phyloP scores from a whole-genome alignment of 192 early-diverging fungal species.

The Ramicandelaber brevisporus region DNA sequence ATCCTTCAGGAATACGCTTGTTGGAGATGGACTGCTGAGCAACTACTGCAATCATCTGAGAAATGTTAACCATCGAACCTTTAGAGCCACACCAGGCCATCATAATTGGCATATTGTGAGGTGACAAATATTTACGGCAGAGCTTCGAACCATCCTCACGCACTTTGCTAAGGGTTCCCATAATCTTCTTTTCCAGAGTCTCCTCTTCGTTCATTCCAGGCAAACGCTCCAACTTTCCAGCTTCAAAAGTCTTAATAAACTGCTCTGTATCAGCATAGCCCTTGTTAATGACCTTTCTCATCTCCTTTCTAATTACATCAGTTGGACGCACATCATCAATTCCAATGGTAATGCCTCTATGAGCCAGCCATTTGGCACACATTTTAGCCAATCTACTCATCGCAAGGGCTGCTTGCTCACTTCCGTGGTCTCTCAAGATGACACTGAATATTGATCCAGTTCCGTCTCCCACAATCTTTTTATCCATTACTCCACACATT shows the following conservation, averaged over 20 bases:
- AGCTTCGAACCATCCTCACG: constrained; percentile 77
- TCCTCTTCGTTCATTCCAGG: constrained; percentile 70
- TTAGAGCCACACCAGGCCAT: constrained; percentile 99
- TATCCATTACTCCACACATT: constrained; percentile 83
- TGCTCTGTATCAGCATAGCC: constrained; percentile 74
- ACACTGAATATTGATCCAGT: constrained; percentile 87
- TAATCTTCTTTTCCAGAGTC: constrained; percentile 70
- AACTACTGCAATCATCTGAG: constrained; percentile 99
- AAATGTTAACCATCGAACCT: constrained; percentile 93
- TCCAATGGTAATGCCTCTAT: constrained; percentile 94
- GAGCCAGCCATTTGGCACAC: constrained; percentile 73
- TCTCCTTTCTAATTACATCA: constrained; percentile 39
- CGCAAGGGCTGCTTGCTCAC: constrained; percentile 53
- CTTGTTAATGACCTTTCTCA: constrained; percentile 45
- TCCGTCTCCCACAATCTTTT: constrained; percentile 86
- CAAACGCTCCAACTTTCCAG: constrained; percentile 49
- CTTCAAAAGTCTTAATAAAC: constrained; percentile 36
- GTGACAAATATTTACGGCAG: constrained; percentile 80
- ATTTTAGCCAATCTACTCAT: constrained; percentile 94
- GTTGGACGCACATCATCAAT: constrained; percentile 92
- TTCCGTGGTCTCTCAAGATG: constrained; percentile 76
- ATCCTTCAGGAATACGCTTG: constrained; percentile 87
- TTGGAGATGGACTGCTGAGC: constrained; percentile 98
- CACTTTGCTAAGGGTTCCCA: constrained; percentile 65
- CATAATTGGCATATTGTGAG: constrained; percentile 87